phyloP scores from a whole-genome alignment of 306 rosid species.

The Vigna trinervia region DNA sequence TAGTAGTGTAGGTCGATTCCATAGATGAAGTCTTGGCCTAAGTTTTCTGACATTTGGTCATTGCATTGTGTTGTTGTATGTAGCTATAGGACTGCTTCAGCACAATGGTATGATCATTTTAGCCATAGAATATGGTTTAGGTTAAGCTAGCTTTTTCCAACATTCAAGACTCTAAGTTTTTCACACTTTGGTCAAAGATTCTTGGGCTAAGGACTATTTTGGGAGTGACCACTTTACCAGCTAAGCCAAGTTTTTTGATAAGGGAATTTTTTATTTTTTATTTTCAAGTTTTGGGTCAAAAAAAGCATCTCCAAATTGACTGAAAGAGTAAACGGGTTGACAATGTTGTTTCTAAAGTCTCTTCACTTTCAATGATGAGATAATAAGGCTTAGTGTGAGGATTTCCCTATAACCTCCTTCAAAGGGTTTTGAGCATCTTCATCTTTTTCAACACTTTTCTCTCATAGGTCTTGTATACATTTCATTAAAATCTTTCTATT shows the following conservation, averaged over 20 bases:
- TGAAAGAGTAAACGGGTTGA: not conserved
- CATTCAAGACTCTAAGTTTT: not conserved
- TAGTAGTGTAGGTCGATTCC: not conserved
- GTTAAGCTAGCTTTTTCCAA: not conserved
- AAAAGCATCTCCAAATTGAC: not conserved
- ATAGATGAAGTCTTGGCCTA: not conserved
- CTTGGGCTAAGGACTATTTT: not conserved
- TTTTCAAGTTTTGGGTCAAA: not conserved
- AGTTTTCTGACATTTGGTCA: not conserved
- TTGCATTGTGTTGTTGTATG: not conserved
- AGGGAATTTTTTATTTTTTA: not conserved
- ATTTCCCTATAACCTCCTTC: not conserved
- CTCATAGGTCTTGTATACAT: no score
- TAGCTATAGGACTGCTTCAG: constrained; percentile 19
- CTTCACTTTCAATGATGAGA: not conserved
- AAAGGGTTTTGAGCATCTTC: no score
- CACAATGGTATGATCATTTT: not conserved
- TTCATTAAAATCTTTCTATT: no score
- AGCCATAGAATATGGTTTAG: constrained; percentile 1
- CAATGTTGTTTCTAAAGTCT: not conserved
- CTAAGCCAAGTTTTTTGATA: not conserved
- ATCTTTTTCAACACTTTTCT: no score
- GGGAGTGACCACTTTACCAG: not conserved
- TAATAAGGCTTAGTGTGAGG: not conserved
- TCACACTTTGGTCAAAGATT: constrained; percentile 6